Conservation (phyloP, 352 stramenopile genomes). For the Phytopythium aichiense region DNA sequence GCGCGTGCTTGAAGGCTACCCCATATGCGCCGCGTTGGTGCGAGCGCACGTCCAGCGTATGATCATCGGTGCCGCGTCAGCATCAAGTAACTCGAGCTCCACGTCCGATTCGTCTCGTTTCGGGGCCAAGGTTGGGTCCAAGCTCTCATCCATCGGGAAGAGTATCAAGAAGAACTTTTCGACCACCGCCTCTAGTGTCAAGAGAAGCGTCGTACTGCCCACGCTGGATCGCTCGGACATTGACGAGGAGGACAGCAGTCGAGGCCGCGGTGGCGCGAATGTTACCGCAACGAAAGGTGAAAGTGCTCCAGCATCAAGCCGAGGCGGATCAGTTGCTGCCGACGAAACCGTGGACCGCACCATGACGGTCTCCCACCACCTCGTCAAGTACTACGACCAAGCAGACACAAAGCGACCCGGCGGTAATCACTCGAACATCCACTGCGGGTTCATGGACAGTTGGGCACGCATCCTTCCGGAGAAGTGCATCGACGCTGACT, state of each 20-base stretch:
- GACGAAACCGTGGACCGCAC: not conserved
- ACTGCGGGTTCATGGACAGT: not conserved
- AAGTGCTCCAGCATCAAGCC: not conserved
- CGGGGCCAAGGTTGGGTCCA: not conserved
- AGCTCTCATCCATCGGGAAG: conserved; percentile 5
- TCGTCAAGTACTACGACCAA: conserved; percentile 16
- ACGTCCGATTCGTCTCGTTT: not conserved
- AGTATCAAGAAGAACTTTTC: conserved; percentile 10
- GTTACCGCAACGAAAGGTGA: not conserved
- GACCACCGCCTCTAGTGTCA: not conserved
- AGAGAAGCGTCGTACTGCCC: conserved; percentile 4
- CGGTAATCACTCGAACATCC: not conserved
- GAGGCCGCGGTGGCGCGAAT: not conserved
- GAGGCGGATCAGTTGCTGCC: not conserved
- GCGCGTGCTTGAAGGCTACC: conserved; percentile 49
- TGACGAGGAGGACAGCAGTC: not conserved
- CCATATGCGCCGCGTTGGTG: conserved; percentile 20
- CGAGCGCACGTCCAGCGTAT: conserved; percentile 5
- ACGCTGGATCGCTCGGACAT: not conserved
- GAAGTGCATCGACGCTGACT: conserved; percentile 50
- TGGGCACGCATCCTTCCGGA: conserved; percentile 19
- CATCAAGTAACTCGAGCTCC: not conserved
- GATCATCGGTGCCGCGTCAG: not conserved
- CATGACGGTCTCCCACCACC: not conserved
- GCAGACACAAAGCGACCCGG: conserved; percentile 9